These are phyloP conservation scores for Dendrobium catenatum DNA, from an alignment of 106 monocot genomes.

Conservation along the genomic window DNA sequence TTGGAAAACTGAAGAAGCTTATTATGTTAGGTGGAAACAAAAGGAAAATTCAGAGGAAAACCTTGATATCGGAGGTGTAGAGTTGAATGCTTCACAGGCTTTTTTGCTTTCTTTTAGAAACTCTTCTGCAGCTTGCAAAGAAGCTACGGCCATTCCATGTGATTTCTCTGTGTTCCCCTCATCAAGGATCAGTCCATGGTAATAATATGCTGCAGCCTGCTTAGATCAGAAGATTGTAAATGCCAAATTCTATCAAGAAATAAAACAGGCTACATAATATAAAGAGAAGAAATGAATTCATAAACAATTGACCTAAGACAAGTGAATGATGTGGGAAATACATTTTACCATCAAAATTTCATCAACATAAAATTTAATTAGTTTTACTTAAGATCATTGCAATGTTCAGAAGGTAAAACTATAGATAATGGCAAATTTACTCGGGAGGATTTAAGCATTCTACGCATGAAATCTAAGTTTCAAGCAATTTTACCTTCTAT, in stretches of 20 bases:
- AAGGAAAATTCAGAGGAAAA: not conserved
- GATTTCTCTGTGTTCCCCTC: conserved; percentile 81
- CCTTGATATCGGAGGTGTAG: conserved; percentile 61
- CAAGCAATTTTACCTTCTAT: not conserved
- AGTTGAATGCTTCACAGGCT: conserved; percentile 50
- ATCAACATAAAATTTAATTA: not conserved
- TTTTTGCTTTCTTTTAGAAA: conserved; percentile 73
- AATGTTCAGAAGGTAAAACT: not conserved
- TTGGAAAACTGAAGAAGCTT: not conserved
- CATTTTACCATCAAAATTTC: not conserved
- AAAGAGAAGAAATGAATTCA: conserved; percentile 1
- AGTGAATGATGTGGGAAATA: not conserved
- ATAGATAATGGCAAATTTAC: not conserved
- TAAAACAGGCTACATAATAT: not conserved
- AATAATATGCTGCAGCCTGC: conserved; percentile 86
- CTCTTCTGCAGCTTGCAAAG: conserved; percentile 67
- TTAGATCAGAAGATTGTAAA: not conserved
- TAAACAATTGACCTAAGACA: not conserved
- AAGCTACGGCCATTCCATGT: conserved; percentile 47
- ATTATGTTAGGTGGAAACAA: not conserved
- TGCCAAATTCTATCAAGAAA: not conserved
- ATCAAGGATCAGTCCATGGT: conserved; percentile 79
- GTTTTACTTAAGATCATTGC: not conserved
- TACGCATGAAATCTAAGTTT: no score
- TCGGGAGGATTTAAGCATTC: not conserved